A percentile compares a stretch with the other conserved stretches of the same genome.
Conservation (phyloP, 768 basidiomycete genomes). For the Mycena kentingensis region DNA sequence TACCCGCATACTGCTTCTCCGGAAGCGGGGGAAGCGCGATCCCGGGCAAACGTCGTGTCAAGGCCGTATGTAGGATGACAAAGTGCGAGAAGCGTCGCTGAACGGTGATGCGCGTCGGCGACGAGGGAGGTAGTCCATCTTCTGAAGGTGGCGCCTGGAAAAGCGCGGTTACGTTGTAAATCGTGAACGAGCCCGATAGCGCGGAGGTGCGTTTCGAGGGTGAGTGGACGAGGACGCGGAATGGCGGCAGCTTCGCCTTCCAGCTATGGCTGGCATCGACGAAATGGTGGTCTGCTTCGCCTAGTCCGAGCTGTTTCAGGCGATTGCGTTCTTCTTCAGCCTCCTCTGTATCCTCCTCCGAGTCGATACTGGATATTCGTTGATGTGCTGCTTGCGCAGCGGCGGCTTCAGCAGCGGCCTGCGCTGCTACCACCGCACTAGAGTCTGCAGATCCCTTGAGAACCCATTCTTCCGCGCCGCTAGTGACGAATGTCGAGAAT, state of each 20-base stretch:
- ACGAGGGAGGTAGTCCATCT: conserved; percentile 26
- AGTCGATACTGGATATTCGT: conserved; percentile 20
- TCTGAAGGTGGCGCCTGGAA: conserved; percentile 45
- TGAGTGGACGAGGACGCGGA: conserved; percentile 76
- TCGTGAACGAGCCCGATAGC: conserved; percentile 70
- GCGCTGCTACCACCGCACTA: neutral
- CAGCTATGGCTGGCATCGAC: conserved; percentile 72
- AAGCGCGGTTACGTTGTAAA: conserved; percentile 77
- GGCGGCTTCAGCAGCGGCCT: neutral
- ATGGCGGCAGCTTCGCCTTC: conserved; percentile 72
- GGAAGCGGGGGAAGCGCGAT: conserved; percentile 81
- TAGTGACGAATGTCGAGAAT: conserved; percentile 86
- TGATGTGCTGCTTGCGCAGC: no score
- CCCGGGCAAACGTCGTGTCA: conserved; percentile 69
- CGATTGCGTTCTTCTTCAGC: conserved; percentile 46
- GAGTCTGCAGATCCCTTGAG: conserved; percentile 56
- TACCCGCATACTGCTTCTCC: conserved; percentile 81
- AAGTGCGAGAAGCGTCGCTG: conserved; percentile 86
- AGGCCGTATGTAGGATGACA: conserved; percentile 70
- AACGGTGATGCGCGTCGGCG: conserved; percentile 67
- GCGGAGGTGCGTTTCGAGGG: conserved; percentile 73
- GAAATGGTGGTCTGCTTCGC: conserved; percentile 69
- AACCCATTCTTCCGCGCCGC: conserved; percentile 82
- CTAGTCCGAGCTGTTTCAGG: conserved; percentile 42
- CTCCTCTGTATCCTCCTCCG: conserved; percentile 34